Conservation (phyloP, 768 basidiomycete genomes). For the Russula dissimulans region DNA sequence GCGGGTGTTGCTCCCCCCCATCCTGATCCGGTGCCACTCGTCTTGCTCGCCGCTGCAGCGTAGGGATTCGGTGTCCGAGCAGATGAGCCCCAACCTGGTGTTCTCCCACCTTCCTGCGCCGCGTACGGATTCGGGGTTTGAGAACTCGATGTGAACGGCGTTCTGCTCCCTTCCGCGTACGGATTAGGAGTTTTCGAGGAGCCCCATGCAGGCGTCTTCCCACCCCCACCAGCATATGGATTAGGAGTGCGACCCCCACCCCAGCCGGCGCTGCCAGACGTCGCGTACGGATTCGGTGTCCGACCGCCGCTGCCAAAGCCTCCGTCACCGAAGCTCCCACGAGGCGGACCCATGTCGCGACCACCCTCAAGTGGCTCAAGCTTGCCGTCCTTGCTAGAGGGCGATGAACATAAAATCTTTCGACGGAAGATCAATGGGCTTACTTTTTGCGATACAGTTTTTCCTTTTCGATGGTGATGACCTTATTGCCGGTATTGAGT, state of each 20-base stretch:
- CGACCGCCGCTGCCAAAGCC: constrained; percentile 14
- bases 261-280: constrained; percentile 20
- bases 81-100: constrained; percentile 43
- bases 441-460: constrained; percentile 68
- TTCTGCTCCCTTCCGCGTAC: constrained; percentile 52
- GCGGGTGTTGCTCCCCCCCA: constrained; percentile 29
- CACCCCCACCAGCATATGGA: constrained; percentile 29
- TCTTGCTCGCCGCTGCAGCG: constrained; percentile 22
- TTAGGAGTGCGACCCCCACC: constrained; percentile 27
- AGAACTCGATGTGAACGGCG: constrained; percentile 57
- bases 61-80: constrained; percentile 53
- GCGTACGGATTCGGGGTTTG: constrained; percentile 69
- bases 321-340: constrained; percentile 19
- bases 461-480: constrained; percentile 77
- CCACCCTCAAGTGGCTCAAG: constrained; percentile 41
- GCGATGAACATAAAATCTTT: constrained; percentile 2
- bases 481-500: constrained; percentile 79
- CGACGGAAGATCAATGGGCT: constrained; percentile 25
- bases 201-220: constrained; percentile 23
- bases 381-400: constrained; percentile 45
- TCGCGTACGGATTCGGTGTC: constrained; percentile 13
- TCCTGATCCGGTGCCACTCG: constrained; percentile 40
- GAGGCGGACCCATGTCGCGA: constrained; percentile 31
- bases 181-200: constrained; percentile 55
- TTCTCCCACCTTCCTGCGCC: constrained; percentile 36